Conservation (phyloP, 2,329 filamentous ascomycete species). For the Geosmithia flava region DNA sequence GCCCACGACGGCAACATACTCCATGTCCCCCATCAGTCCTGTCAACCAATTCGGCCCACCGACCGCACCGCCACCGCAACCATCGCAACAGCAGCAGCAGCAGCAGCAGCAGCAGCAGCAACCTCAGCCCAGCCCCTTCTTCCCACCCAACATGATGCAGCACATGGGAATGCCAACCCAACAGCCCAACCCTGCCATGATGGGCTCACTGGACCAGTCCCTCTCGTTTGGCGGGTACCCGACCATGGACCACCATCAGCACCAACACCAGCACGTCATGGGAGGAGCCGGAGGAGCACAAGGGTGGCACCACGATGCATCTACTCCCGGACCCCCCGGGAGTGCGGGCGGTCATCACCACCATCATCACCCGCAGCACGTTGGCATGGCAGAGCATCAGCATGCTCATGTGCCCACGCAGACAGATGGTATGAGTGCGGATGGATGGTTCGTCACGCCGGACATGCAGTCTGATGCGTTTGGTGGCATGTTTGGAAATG, state of each 20-base stretch:
- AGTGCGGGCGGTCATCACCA: neutral
- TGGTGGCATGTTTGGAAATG: slow-evolving; percentile 31
- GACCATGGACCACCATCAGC: slow-evolving; percentile 28
- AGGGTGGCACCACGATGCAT: neutral
- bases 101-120: slow-evolving; percentile 3
- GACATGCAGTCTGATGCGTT: slow-evolving; percentile 60
- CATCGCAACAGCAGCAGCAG: slow-evolving; percentile 17
- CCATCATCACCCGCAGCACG: neutral
- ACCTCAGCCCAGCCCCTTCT: slow-evolving; percentile 20
- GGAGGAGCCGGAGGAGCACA: slow-evolving; percentile 15
- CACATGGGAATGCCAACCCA: slow-evolving; percentile 35
- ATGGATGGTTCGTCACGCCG: slow-evolving; percentile 88
- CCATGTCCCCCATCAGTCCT: slow-evolving; percentile 40
- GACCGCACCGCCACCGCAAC: slow-evolving; percentile 1
- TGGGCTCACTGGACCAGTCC: slow-evolving; percentile 63
- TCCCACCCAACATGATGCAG: slow-evolving; percentile 38
- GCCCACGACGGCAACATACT: slow-evolving; percentile 24
- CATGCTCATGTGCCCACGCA: neutral
- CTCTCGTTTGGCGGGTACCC: slow-evolving; percentile 65
- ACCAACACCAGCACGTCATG: slow-evolving; percentile 23
- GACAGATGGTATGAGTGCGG: slow-evolving; percentile 22
- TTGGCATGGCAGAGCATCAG: neutral
- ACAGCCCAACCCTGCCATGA: slow-evolving; percentile 26
- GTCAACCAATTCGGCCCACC: slow-evolving; percentile 25
- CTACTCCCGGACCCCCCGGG: neutral